Percentiles rank a stretch among this genome's conserved stretches.
These are phyloP conservation scores for Vaccinium macrocarpon DNA, from an alignment of 148 eudicot genomes.

Conservation along the genomic window DNA sequence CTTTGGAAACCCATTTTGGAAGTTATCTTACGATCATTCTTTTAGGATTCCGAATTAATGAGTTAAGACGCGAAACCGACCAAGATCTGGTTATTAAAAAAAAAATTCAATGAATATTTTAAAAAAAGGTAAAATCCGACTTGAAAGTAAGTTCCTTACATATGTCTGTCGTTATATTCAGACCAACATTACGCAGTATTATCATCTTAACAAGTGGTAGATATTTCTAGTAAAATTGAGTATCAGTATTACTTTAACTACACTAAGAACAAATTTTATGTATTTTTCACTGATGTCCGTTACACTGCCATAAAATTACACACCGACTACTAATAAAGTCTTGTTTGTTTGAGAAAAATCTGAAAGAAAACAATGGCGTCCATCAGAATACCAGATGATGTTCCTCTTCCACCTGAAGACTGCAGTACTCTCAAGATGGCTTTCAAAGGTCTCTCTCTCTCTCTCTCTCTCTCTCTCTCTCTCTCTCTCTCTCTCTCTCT, in stretches of 20 bases:
- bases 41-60: no score
- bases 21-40: no score
- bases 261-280: background rate
- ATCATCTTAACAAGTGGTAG: no score
- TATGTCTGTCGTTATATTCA: no score
- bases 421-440: background rate
- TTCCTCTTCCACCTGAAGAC: background rate
- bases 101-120: no score
- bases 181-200: no score
- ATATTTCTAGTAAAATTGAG: no score
- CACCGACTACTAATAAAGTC: background rate
- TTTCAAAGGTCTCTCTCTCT: conserved; percentile 1
- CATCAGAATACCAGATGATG: conserved; percentile 3
- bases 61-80: no score
- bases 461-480: conserved; percentile 4
- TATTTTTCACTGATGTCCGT: background rate
- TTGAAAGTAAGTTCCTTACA: no score
- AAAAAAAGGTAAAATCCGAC: no score
- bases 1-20: no score
- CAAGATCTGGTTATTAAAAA: no score
- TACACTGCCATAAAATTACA: background rate
- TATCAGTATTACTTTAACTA: background rate
- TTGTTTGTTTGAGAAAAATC: background rate
- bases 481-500: background rate
- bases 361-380: conserved; percentile 2